phyloP scores from a whole-genome alignment of 192 early-diverging fungal genomes.

The Coemansia sp. region DNA sequence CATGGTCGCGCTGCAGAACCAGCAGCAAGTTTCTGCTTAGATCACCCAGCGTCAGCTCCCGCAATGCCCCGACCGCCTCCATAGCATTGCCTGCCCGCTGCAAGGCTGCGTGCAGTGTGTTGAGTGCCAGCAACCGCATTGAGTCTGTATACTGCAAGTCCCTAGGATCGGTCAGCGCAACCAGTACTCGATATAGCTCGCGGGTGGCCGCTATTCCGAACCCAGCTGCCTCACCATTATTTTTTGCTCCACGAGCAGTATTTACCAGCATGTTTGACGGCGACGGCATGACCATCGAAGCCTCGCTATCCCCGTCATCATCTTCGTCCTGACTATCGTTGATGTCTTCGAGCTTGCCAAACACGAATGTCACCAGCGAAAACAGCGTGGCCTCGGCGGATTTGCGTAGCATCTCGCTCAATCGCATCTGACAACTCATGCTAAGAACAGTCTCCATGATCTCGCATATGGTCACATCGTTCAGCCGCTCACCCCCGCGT shows the following conservation, averaged over 20 bases:
- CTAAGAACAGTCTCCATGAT: slow-evolving; percentile 97
- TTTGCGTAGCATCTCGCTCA: slow-evolving; percentile 66
- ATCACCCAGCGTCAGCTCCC: slow-evolving; percentile 76
- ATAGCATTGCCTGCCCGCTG: slow-evolving; percentile 85
- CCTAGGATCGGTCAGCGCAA: slow-evolving; percentile 86
- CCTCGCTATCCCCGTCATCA: not conserved
- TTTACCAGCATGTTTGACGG: slow-evolving; percentile 42
- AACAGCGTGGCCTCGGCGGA: slow-evolving; percentile 55
- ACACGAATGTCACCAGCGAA: slow-evolving; percentile 50
- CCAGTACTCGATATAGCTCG: slow-evolving; percentile 88
- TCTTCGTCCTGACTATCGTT: not conserved
- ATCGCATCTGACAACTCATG: slow-evolving; percentile 93
- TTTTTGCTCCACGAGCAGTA: slow-evolving; percentile 4
- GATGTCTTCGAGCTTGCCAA: slow-evolving; percentile 35
- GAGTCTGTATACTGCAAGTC: slow-evolving; percentile 93
- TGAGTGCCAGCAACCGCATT: slow-evolving; percentile 86
- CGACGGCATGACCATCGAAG: slow-evolving; percentile 28
- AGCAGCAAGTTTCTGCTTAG: slow-evolving; percentile 86
- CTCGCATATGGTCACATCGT: slow-evolving; percentile 93
- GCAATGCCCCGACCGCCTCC: slow-evolving; percentile 60
- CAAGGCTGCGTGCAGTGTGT: slow-evolving; percentile 83
- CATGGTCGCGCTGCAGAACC: slow-evolving; percentile 54
- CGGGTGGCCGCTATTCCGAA: slow-evolving; percentile 82
- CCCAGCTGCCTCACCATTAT: not conserved
- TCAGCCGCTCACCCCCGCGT: slow-evolving; percentile 66